These are phyloP conservation scores for Camelina hispida DNA, from an alignment of 345 rosid species.

Conservation along the genomic window DNA sequence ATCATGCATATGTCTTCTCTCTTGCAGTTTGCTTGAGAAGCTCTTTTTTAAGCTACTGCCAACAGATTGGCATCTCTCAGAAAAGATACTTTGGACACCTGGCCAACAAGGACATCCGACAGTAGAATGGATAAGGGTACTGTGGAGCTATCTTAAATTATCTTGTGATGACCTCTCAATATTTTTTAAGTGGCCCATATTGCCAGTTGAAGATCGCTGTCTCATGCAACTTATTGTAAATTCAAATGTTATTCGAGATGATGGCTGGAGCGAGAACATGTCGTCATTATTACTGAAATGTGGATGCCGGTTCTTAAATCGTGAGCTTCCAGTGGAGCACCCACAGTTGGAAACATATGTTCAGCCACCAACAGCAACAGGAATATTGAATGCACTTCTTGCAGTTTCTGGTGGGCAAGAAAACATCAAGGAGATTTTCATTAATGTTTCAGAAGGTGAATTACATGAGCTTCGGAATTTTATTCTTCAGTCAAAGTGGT, in stretches of 20 bases:
- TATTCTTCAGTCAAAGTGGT: conserved; percentile 97
- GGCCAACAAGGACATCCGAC: conserved; percentile 82
- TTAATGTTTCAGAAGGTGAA: conserved; percentile 76
- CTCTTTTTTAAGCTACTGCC: conserved; percentile 86
- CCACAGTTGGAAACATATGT: conserved; percentile 82
- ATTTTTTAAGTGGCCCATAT: conserved; percentile 93
- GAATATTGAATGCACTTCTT: conserved; percentile 77
- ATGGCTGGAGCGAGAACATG: conserved; percentile 98
- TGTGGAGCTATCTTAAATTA: conserved; percentile 80
- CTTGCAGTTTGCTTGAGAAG: conserved; percentile 84
- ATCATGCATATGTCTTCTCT: conserved; percentile 76
- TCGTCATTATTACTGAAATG: conserved; percentile 77
- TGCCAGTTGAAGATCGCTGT: conserved; percentile 75
- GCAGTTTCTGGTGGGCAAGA: conserved; percentile 72
- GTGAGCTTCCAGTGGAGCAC: conserved; percentile 70
- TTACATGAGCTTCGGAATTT: conserved; percentile 84
- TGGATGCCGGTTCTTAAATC: conserved; percentile 82
- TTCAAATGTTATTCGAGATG: conserved; percentile 74
- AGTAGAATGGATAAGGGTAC: conserved; percentile 70
- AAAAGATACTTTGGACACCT: conserved; percentile 78
- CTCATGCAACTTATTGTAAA: conserved; percentile 73
- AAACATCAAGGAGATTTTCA: conserved; percentile 61
- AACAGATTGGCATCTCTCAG: conserved; percentile 79
- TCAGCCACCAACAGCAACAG: conserved; percentile 84
- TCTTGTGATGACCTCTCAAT: conserved; percentile 82